phyloP scores from a whole-genome alignment of 2,329 filamentous ascomycete genomes.

The Colletotrichum trifolii region DNA sequence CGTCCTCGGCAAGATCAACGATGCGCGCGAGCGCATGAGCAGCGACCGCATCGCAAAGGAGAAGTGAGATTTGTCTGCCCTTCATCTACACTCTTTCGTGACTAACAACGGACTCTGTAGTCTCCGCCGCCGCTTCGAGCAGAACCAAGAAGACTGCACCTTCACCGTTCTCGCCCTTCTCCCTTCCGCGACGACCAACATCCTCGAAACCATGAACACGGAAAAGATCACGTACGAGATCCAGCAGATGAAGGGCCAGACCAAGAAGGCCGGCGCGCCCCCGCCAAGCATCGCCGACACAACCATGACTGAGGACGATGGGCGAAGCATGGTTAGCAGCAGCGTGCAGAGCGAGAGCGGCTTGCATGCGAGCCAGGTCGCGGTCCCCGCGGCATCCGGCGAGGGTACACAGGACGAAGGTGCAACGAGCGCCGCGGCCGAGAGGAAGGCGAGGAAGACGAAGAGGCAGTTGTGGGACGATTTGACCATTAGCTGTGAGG shows the following conservation, averaged over 20 bases:
- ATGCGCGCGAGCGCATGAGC: conserved; percentile 95
- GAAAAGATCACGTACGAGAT: conserved; percentile 94
- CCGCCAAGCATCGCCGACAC: conserved; percentile 73
- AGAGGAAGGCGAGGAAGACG: conserved; percentile 73
- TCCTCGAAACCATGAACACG: conserved; percentile 88
- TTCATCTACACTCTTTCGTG: not conserved
- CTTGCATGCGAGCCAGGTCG: conserved; percentile 83
- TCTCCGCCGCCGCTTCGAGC: conserved; percentile 93
- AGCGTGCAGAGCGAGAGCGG: conserved; percentile 86
- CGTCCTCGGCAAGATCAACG: conserved; percentile 88
- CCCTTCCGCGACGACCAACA: conserved; percentile 89
- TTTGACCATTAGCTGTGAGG: conserved; percentile 91
- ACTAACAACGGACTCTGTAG: conserved; percentile 57
- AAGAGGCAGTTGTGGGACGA: conserved; percentile 98
- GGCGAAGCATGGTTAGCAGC: conserved; percentile 70
- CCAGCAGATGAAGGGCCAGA: conserved; percentile 83
- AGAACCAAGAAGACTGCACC: conserved; percentile 99
- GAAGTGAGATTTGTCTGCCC: conserved; percentile 71
- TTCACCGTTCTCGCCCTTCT: conserved; percentile 97
- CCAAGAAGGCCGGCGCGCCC: conserved; percentile 65
- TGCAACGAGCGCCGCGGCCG: conserved; percentile 31
- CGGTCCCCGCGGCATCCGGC: conserved; percentile 58
- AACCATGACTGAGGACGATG: conserved; percentile 85
- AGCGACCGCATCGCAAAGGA: conserved; percentile 96
- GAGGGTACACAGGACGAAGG: conserved; percentile 39